Evolutionary conservation across 2,329 filamentous ascomycete genomes (phyloP), one percentile per base, ranked within the genome.

Genomic region (Orbilia ellipsospora): DNA sequence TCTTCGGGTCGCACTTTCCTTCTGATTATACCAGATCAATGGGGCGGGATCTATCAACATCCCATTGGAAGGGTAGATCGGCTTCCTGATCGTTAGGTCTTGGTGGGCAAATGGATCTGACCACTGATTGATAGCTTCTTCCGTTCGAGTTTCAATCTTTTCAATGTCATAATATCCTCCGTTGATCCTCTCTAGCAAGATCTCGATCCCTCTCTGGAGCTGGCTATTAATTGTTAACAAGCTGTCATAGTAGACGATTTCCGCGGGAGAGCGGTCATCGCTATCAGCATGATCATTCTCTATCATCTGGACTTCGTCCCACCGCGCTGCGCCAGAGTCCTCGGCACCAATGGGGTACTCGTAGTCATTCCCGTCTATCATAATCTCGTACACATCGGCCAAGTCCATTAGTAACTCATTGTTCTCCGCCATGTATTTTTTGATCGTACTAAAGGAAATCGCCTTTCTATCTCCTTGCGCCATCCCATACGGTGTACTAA

Each of bases 331-430:
- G 8, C 28, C 59, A 6, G 15, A 12, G 1, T 40, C 20, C 3
- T 51, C 45, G 44, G 36, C 45, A 10, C 59, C 59, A n/a, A 62
- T 51, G 1, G 45, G 20, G 13, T 51, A 20, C 6, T 62, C 59
- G 20, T 50, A 50, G 16, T 62, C 59, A 12, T 62, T 51, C 2
- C 10, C 44, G 2, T 51, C 26, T 13, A 62, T 51, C 45, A 62
- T 10, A 7, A 5, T 16, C 2, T 15, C 12, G n/a, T 51, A 51
- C 18, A 18, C 4, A 7, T 62, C 42, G 5, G 13, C 59, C 31
- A 62, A n/a, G 2, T 36, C n/a, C 8, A 31, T 10, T 1, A 62
- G 59, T 16, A 13, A 4, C 10, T 31, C 12, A 1, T 16, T 51
- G 23, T 62, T 62, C 4, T 50, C 59, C 6, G 15, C 3, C 13